Percentiles rank a stretch among this genome's conserved stretches.
Conservation (phyloP, 2,329 filamentous ascomycete species). For the Ophiostoma tasmaniense region DNA sequence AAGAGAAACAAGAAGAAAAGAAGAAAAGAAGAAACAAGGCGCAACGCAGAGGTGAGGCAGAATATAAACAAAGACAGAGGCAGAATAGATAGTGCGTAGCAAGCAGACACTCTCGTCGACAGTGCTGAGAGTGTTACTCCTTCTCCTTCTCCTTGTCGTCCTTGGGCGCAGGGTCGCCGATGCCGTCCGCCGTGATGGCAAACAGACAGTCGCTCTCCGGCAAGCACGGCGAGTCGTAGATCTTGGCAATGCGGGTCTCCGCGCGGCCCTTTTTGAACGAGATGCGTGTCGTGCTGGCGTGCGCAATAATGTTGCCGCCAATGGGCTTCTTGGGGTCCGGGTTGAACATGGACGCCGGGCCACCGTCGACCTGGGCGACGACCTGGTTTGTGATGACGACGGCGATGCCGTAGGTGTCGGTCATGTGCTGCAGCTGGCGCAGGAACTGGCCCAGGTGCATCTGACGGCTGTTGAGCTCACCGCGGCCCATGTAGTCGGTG, state of each 20-base stretch:
- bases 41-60: neutral
- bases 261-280: slow-evolving; percentile 92
- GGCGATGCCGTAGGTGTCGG: slow-evolving; percentile 84
- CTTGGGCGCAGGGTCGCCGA: slow-evolving; percentile 91
- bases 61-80: neutral
- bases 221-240: slow-evolving; percentile 95
- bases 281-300: slow-evolving; percentile 88
- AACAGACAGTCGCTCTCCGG: slow-evolving; percentile 96
- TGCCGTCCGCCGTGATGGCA: slow-evolving; percentile 94
- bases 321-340: slow-evolving; percentile 99
- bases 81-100: neutral
- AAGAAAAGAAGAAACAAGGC: neutral
- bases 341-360: slow-evolving; percentile 96
- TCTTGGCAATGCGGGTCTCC: slow-evolving; percentile 96
- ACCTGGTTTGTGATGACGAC: slow-evolving; percentile 99
- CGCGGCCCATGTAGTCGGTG: slow-evolving; percentile 93
- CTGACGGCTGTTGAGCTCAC: slow-evolving; percentile 89
- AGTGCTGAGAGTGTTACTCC: neutral
- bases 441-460: slow-evolving; percentile 83
- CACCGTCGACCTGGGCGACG: slow-evolving; percentile 94
- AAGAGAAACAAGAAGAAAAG: neutral
- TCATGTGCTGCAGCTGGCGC: slow-evolving; percentile 70
- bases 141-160: slow-evolving; percentile 63
- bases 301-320: slow-evolving; percentile 96
- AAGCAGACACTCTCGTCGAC: neutral